Evolutionary conservation across 495 filamentous ascomycete species (phyloP), one percentile per base, ranked within the genome.

Genomic region (Penicillium cosmopolitanum): DNA sequence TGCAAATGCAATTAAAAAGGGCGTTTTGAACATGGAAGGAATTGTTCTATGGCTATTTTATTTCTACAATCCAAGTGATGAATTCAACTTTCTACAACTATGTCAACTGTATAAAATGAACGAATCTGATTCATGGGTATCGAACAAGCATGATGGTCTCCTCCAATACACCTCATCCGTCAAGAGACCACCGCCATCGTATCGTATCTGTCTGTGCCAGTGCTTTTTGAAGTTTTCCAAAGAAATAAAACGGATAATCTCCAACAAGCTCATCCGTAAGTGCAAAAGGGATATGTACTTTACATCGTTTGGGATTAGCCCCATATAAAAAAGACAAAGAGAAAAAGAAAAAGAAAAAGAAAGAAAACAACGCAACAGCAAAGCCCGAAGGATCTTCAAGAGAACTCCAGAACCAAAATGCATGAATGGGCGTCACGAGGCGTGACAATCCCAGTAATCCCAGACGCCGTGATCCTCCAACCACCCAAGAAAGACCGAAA

Each of bases 41-140:
- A 28, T 28, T 23, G 18, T 28, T 28, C 15, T 23, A 3, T 31
- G 8, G 6, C 28, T 31, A 31, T 9, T 31, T 31, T 31, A 23
- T 31, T 31, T 31, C 8, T 31, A 31, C 28, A 31, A 31, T 8
- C 28, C 38, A 42, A 42, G 13, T 42, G 12, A 42, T 42, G 38
- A 42, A 42, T 42, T 42, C 23, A 4, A 23, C 2, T 23, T 23
- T 42, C 38, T 42, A 42, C 23, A 13, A 42, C 38, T 13, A 15
- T 15, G 38, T 12, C 38, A 53, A 51, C 16, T 34, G 43, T 56
- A 34, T 38, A 38, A 38, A 55, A 59, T 15, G 46, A 67, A 64
- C 11, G 46, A 67, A 64, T 63, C 56, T 42, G 63, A 71, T 66
- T 60, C 66, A 69, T 68, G 70, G 73, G 72, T 73, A 76, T 74